Evolutionary conservation across 495 filamentous ascomycete genomes (phyloP).

Genomic region (Penicillium cataractarum): DNA sequence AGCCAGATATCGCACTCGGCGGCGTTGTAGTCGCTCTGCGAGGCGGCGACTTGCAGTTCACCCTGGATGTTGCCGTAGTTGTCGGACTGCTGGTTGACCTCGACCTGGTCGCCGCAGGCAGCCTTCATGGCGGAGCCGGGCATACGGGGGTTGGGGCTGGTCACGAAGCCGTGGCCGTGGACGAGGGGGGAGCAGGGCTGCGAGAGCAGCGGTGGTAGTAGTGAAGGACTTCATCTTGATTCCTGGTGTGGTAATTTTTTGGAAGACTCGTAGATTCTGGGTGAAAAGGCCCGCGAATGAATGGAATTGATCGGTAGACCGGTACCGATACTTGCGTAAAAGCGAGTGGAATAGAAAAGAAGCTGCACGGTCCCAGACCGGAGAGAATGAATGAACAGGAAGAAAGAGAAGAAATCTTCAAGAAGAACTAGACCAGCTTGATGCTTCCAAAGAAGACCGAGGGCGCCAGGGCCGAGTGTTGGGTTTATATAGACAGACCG

Average conservation of each 20-base stretch:
- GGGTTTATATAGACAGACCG: constrained; percentile 18
- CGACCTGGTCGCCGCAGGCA: constrained; percentile 65
- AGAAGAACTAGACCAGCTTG: constrained; percentile 25
- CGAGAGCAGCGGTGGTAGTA: constrained; percentile 41
- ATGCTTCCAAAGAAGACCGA: constrained; percentile 10
- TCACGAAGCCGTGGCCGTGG: constrained; percentile 66
- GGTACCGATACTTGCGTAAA: constrained; percentile 2
- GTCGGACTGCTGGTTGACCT: constrained; percentile 62
- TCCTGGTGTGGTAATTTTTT: constrained; percentile 4
- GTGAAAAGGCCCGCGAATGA: constrained; percentile 19
- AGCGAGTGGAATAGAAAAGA: constrained; percentile 26
- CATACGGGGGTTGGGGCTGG: constrained; percentile 57
- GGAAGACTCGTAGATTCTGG: constrained; percentile 12
- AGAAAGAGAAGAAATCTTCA: constrained; percentile 22
- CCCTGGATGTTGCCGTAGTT: constrained; percentile 71
- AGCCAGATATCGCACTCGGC: constrained; percentile 66
- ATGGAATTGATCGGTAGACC: constrained; percentile 34
- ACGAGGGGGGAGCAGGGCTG: constrained; percentile 55
- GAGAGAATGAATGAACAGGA: constrained; percentile 35
- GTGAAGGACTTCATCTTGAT: constrained; percentile 42
- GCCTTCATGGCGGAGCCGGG: constrained; percentile 62
- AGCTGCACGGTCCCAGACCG: constrained; percentile 43
- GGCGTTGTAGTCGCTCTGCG: constrained; percentile 60
- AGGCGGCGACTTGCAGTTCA: constrained; percentile 59
- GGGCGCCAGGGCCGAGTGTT: background rate